Evolutionary conservation across 176 grass and related monocot species (phyloP).

Genomic region (Eremochloa ophiuroides): DNA sequence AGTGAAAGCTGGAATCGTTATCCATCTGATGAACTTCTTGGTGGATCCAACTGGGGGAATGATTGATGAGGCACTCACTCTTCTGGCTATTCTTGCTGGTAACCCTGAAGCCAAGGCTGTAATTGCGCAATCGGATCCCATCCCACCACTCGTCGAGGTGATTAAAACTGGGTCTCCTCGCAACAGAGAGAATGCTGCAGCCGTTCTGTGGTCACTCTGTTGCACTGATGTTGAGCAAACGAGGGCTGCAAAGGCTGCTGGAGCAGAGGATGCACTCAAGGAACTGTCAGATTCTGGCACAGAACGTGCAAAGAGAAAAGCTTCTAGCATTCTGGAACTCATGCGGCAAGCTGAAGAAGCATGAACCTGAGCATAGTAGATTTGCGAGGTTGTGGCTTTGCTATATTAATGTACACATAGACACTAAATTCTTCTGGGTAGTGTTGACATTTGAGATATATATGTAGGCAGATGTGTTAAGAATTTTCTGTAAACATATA

Average conservation of each 20-base stretch:
- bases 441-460: slow-evolving; percentile 18
- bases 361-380: neutral
- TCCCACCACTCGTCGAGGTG: slow-evolving; percentile 55
- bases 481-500: slow-evolving; percentile 36
- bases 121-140: slow-evolving; percentile 48
- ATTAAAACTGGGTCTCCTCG: slow-evolving; percentile 69
- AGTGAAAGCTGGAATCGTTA: slow-evolving; percentile 69
- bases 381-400: slow-evolving; percentile 26
- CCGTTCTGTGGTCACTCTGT: slow-evolving; percentile 76
- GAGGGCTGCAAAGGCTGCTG: slow-evolving; percentile 49
- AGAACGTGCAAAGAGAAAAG: slow-evolving; percentile 90
- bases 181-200: slow-evolving; percentile 74
- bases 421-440: slow-evolving; percentile 28
- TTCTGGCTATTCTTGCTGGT: slow-evolving; percentile 64
- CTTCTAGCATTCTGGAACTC: slow-evolving; percentile 65
- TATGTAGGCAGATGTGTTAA: slow-evolving; percentile 16
- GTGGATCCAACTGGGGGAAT: slow-evolving; percentile 71
- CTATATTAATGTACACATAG: slow-evolving; percentile 34
- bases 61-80: slow-evolving; percentile 88
- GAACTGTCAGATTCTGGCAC: slow-evolving; percentile 78
- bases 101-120: slow-evolving; percentile 70
- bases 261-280: slow-evolving; percentile 64
- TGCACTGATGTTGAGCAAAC: slow-evolving; percentile 47
- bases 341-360: slow-evolving; percentile 51
- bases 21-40: slow-evolving; percentile 74